Conservation (phyloP, 192 early-diverging fungal genomes). For the Linnemannia zychae region DNA sequence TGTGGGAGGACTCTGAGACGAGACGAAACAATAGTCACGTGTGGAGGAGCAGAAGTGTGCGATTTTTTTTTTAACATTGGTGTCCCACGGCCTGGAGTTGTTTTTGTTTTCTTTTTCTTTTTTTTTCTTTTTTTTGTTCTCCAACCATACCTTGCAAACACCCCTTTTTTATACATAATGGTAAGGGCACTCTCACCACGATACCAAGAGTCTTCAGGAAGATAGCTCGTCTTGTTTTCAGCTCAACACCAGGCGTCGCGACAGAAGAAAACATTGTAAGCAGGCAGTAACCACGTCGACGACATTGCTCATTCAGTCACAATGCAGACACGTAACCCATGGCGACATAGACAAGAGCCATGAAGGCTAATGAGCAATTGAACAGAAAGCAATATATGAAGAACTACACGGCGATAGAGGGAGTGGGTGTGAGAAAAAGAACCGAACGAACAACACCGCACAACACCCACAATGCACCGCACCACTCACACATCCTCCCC, state of each 20-base stretch:
- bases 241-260: not conserved
- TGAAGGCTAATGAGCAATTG: too few species aligned
- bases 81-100: conserved; percentile 3
- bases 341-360: too few species aligned
- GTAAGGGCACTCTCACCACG: not conserved
- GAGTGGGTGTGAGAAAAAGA: too few species aligned
- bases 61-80: not conserved
- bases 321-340: too few species aligned
- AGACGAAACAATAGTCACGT: not conserved
- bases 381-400: too few species aligned
- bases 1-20: too few species aligned
- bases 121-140: conserved; percentile 2
- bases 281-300: too few species aligned
- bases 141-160: not conserved
- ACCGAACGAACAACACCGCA: not conserved
- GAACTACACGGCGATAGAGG: too few species aligned
- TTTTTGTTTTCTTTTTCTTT: not conserved
- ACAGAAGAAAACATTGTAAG: not conserved
- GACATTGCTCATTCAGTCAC: too few species aligned
- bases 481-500: not conserved
- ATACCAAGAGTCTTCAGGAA: not conserved
- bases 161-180: not conserved
- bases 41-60: not conserved
- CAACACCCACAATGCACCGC: not conserved
- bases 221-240: not conserved